phyloP scores from a whole-genome alignment of 208 protist genomes.

The Wallacemonas sp. region DNA sequence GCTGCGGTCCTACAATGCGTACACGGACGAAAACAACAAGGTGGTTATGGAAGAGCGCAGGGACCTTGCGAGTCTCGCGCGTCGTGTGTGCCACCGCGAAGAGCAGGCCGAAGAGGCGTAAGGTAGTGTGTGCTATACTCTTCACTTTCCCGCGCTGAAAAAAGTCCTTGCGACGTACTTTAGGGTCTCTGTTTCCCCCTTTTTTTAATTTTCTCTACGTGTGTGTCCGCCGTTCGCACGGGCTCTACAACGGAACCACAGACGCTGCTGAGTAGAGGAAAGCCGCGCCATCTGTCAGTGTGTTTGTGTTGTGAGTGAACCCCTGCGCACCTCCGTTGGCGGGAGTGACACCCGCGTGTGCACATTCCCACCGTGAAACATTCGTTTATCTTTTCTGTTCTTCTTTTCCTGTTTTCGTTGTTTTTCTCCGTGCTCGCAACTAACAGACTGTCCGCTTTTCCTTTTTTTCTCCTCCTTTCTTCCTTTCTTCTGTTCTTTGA shows the following conservation, averaged over 20 bases:
- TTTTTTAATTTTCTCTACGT: background rate
- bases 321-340: no score
- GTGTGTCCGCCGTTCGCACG: background rate
- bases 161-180: no score
- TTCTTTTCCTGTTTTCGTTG: background rate
- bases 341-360: no score
- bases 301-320: no score
- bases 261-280: no score
- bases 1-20: conserved; percentile 27
- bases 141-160: no score
- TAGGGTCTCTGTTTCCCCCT: background rate
- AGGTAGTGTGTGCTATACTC: background rate
- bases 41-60: conserved; percentile 10
- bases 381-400: no score
- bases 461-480: conserved; percentile 7
- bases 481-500: conserved; percentile 7
- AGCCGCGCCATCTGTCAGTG: no score
- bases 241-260: no score
- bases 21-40: conserved; percentile 14
- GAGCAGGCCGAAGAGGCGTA: conserved; percentile 4
- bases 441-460: no score
- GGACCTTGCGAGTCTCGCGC: background rate
- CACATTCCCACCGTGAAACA: no score
- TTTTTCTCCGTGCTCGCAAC: no score
- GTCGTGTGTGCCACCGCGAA: conserved; percentile 14